phyloP scores from a whole-genome alignment of 495 filamentous ascomycete species.

The Astrocystis sublimbata region DNA sequence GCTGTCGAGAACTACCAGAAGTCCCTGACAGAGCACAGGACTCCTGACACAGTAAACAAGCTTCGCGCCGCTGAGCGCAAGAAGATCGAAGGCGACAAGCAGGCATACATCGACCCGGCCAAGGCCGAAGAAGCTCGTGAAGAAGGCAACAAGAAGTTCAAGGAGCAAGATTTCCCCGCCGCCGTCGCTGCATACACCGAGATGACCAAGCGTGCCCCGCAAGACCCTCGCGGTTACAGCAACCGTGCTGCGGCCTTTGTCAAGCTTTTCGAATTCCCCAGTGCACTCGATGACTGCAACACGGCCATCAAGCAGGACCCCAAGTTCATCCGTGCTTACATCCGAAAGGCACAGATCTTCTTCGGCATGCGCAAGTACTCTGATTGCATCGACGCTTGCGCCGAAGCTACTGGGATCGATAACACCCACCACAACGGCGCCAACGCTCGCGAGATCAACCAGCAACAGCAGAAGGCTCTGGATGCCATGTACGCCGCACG shows the following conservation, averaged over 20 bases:
- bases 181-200: constrained; percentile 94
- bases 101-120: constrained; percentile 82
- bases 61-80: constrained; percentile 90
- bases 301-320: constrained; percentile 84
- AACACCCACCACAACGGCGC: constrained; percentile 62
- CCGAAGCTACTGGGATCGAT: constrained; percentile 77
- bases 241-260: constrained; percentile 96
- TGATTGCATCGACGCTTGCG: constrained; percentile 86
- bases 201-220: constrained; percentile 94
- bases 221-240: constrained; percentile 92
- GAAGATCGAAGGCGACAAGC: constrained; percentile 72
- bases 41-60: constrained; percentile 89
- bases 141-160: constrained; percentile 93
- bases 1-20: constrained; percentile 92
- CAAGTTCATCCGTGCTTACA: constrained; percentile 92
- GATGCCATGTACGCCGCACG: constrained; percentile 82
- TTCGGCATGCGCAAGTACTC: constrained; percentile 97
- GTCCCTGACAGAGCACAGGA: constrained; percentile 94
- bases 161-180: constrained; percentile 92
- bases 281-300: constrained; percentile 91
- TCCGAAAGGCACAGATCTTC: constrained; percentile 90
- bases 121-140: constrained; percentile 96
- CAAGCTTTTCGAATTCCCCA: constrained; percentile 94
- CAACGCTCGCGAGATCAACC: constrained; percentile 85
- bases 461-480: constrained; percentile 93